These are phyloP conservation scores for Podospora pseudocomata DNA, from an alignment of 495 filamentous ascomycete genomes.

Conservation along the genomic window DNA sequence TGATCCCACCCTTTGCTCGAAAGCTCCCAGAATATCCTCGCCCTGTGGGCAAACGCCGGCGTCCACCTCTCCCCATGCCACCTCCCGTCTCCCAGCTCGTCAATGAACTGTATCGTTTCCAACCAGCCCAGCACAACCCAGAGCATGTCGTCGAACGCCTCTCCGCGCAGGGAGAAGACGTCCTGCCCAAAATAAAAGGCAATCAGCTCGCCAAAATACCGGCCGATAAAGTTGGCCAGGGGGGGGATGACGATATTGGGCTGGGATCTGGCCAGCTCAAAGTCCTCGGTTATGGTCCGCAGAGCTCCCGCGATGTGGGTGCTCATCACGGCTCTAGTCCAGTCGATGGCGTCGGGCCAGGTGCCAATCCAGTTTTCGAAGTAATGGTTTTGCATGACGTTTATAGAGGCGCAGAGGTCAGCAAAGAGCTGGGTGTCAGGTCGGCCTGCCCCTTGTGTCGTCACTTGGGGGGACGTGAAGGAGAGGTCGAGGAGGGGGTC, in stretches of 20 bases:
- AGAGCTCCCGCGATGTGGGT: constrained; percentile 74
- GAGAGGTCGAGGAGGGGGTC: neutral
- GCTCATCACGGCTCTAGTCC: constrained; percentile 85
- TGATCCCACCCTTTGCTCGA: constrained; percentile 78
- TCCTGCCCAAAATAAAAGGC: constrained; percentile 88
- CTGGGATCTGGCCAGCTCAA: constrained; percentile 23
- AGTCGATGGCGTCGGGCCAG: constrained; percentile 88
- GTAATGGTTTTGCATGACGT: constrained; percentile 71
- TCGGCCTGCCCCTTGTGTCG: neutral
- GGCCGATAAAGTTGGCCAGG: constrained; percentile 71
- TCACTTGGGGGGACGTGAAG: neutral
- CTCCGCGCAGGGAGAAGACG: constrained; percentile 64
- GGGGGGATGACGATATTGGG: constrained; percentile 38
- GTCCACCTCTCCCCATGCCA: constrained; percentile 79
- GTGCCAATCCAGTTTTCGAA: constrained; percentile 74
- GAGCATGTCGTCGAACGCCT: constrained; percentile 94
- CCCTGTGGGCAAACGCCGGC: constrained; percentile 78
- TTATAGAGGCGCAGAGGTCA: constrained; percentile 57
- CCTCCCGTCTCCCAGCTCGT: constrained; percentile 45
- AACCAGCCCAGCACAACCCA: constrained; percentile 97
- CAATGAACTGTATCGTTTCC: constrained; percentile 72
- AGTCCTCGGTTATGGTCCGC: constrained; percentile 53
- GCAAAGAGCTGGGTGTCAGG: constrained; percentile 31
- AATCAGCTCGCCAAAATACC: constrained; percentile 72
- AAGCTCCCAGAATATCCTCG: constrained; percentile 85